Evolutionary conservation across 306 rosid species (phyloP).

Genomic region (Lathyrus tuberosus): DNA sequence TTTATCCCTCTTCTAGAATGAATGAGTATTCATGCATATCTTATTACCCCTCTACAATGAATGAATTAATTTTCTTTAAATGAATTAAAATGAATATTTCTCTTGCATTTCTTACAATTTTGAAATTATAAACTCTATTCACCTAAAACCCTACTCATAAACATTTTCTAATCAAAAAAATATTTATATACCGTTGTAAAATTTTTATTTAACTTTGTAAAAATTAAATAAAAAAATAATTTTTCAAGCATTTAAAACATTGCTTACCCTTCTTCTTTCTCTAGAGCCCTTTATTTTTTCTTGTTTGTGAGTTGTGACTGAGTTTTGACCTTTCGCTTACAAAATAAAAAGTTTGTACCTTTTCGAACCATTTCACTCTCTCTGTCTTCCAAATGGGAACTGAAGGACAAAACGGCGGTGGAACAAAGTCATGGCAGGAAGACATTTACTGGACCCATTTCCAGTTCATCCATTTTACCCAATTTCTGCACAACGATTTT

Average conservation of each 20-base stretch:
- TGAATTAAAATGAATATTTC: not conserved
- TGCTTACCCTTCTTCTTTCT: not conserved
- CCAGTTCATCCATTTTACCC: constrained; percentile 52
- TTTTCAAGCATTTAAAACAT: not conserved
- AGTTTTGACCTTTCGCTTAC: not conserved
- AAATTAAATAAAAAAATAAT: not conserved
- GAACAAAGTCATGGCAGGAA: constrained; percentile 51
- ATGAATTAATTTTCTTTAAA: too few species aligned
- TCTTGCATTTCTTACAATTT: not conserved
- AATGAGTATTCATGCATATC: too few species aligned
- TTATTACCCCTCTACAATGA: too few species aligned
- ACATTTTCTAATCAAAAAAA: too few species aligned
- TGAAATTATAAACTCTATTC: too few species aligned
- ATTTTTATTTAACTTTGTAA: too few species aligned
- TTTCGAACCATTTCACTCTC: constrained; percentile 17
- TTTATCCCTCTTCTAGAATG: too few species aligned
- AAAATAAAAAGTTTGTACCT: not conserved
- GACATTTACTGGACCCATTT: constrained; percentile 72
- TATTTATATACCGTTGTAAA: not conserved
- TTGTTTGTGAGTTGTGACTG: not conserved
- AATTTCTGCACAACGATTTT: constrained; percentile 45
- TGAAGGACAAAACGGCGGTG: not conserved
- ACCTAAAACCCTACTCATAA: too few species aligned
- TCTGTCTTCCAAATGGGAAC: not conserved
- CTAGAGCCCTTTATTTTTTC: not conserved